phyloP scores from a whole-genome alignment of 1,284 basidiomycete genomes.

The Moesziomyces antarcticus region DNA sequence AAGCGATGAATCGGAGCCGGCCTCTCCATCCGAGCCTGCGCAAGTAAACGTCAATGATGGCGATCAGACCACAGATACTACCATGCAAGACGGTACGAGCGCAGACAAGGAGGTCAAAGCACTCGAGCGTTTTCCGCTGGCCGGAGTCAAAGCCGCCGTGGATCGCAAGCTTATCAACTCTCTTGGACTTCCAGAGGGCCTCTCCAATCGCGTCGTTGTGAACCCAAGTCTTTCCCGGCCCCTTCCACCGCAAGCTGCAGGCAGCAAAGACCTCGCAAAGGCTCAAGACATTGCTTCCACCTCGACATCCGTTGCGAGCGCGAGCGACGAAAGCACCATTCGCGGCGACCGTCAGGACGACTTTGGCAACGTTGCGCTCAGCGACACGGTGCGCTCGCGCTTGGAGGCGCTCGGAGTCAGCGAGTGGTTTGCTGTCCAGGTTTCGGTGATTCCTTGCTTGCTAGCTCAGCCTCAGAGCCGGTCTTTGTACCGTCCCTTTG shows the following conservation, averaged over 20 bases:
- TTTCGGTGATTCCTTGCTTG: conserved; percentile 81
- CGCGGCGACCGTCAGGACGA: conserved; percentile 9
- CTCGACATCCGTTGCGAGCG: conserved; percentile 1
- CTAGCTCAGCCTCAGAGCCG: conserved; percentile 69
- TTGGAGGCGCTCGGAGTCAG: conserved; percentile 55
- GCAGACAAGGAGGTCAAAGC: conserved; percentile 17
- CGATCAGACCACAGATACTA: neutral
- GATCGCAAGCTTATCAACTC: conserved; percentile 48
- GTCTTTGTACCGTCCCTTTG: conserved; percentile 77
- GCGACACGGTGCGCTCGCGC: conserved; percentile 42
- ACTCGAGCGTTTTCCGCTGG: conserved; percentile 32
- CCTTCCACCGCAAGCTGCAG: conserved; percentile 15
- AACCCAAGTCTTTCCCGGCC: conserved; percentile 44
- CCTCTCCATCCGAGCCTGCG: conserved; percentile 3
- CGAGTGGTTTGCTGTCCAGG: conserved; percentile 76
- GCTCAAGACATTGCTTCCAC: neutral
- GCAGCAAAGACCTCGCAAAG: conserved; percentile 6
- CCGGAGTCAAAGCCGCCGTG: conserved; percentile 40
- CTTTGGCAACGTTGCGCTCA: conserved; percentile 37
- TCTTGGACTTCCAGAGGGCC: conserved; percentile 58
- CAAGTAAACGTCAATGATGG: neutral
- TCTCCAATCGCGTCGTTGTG: conserved; percentile 51
- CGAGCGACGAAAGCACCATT: conserved; percentile 13
- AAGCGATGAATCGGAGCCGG: conserved; percentile 7
- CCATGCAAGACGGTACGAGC: neutral